Evolutionary conservation across 2,329 filamentous ascomycete species (phyloP), one percentile per base, ranked within the genome.

Genomic region (Huntiella abstrusa): DNA sequence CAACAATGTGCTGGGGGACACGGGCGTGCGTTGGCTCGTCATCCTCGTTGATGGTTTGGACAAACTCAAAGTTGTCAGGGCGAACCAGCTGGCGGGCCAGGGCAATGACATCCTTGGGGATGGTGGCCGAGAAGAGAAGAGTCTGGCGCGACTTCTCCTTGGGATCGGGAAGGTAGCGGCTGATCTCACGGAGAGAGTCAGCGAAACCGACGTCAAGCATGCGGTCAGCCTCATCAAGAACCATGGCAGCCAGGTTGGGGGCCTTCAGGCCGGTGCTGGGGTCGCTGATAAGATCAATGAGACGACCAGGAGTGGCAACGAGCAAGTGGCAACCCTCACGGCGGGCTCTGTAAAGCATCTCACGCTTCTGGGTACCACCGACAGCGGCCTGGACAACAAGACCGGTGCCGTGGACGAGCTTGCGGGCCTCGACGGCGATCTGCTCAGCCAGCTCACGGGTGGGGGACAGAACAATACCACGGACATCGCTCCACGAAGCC

Each of bases 181-280:
- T 63, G 47, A 88, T 83, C 1, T 72, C 60, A 43, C 68, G 62
- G 43, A 88, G 70, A 47, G 77, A 78, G 33, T 67, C 66, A 48
- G 78, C 68, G 56, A 88, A 88, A 2, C 83, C 91, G 69, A 93
- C 91, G 66, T 98, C 91, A 59, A 98, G 73, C 83, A 98, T 95
- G 55, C 91, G 83, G 64, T 98, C 91, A 56, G 91, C 91, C 69
- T 98, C 91, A 55, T 98, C 91, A 41, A 98, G 79, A 53, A 96
- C 86, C 40, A 98, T 71, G 54, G 91, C 92, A 60, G 85, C 82
- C 67, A 96, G 80, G 60, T 83, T 87, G 61, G 58, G 86, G 61
- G 83, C 82, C 16, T 67, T 65, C 35, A 93, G 73, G 17, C 74
- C 71, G 48, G 69, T 73, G 47, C 59, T 57, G 0, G 66, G 62